A percentile compares a stretch with the other conserved stretches of the same genome.
These are phyloP conservation scores for Pleurotus salmoneostramineus DNA, from an alignment of 768 basidiomycete genomes.

Conservation along the genomic window DNA sequence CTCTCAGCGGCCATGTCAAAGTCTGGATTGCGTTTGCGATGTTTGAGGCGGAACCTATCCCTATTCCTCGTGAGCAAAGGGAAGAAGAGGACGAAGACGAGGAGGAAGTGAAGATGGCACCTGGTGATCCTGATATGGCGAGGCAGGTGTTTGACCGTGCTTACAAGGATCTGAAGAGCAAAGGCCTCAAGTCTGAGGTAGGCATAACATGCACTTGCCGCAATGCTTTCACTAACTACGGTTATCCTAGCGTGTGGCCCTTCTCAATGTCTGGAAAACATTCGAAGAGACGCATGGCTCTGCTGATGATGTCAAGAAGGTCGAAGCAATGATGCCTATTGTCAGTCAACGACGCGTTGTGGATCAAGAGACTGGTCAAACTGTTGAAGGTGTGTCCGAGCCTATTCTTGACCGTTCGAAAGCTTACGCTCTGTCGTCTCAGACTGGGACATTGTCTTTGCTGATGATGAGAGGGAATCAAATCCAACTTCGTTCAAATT, in stretches of 20 bases:
- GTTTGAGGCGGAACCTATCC: conserved; percentile 82
- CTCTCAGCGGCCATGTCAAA: conserved; percentile 89
- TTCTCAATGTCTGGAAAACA: conserved; percentile 93
- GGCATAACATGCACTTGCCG: conserved; percentile 15
- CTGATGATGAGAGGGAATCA: conserved; percentile 92
- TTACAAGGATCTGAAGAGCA: conserved; percentile 82
- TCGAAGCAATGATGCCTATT: conserved; percentile 91
- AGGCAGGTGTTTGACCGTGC: conserved; percentile 81
- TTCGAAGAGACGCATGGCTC: conserved; percentile 85
- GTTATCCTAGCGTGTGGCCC: conserved; percentile 71
- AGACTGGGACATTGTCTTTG: conserved; percentile 96
- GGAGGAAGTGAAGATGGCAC: conserved; percentile 56
- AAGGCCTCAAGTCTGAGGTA: conserved; percentile 87
- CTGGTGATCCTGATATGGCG: conserved; percentile 68
- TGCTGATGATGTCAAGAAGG: conserved; percentile 69
- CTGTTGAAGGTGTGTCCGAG: conserved; percentile 68
- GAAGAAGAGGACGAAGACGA: conserved; percentile 76
- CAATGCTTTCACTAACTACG: conserved; percentile 2
- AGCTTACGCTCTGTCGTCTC: conserved; percentile 3
- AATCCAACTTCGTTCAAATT: conserved; percentile 96
- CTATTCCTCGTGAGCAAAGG: conserved; percentile 55
- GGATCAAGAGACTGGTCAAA: conserved; percentile 80
- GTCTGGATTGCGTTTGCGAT: conserved; percentile 95
- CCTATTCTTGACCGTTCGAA: background rate
- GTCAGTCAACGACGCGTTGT: conserved; percentile 82